Evolutionary conservation across 306 rosid species (phyloP), one percentile per base, ranked within the genome.

Genomic region (Oxytropis ochrocephala): DNA sequence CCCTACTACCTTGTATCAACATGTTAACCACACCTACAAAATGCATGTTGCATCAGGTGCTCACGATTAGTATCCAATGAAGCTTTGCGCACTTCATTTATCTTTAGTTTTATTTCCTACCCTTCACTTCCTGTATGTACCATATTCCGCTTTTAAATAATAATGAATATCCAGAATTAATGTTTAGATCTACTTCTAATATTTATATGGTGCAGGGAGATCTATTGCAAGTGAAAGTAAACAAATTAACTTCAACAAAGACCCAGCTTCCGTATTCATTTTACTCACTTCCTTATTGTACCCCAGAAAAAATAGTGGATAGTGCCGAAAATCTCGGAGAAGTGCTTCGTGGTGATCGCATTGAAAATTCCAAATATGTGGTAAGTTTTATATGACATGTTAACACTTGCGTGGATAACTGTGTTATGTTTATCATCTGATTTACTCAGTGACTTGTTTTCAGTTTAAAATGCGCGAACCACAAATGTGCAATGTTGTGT

Each of bases 271-370:
- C 98, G 1, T 94, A 94, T 79, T 51, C 97, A 8, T 94, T 51
- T 74, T 94, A 90, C 81, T 94, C 99, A 21, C 97, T 94, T 67
- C 96, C 90, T 7, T 94, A 73, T 77, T 85, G 91, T 52, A 33
- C 16, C 0, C 99, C 99, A 4, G 36, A 44, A 7, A 81, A 88
- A 80, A 94, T 94, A 24, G 35, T 88, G 69, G 99, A 94, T 73
- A 91, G 95, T 75, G 85, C 99, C 6, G 97, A 94, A 79, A 94
- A 94, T 81, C 94, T 93, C 12, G 98, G 97, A 69, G 99, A 94
- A 83, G 99, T 94, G 27, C 97, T 94, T 62, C 99, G 99, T 21
- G 99, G 99, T 63, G 99, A 94, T 67, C 94, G 99, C 9, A 94
- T 94, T 70, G 99, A 94, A 73, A 94, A 94, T 82, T 91, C 99